Evolutionary conservation across 208 protist genomes (phyloP).

Genomic region (Phytomonas sp.): DNA sequence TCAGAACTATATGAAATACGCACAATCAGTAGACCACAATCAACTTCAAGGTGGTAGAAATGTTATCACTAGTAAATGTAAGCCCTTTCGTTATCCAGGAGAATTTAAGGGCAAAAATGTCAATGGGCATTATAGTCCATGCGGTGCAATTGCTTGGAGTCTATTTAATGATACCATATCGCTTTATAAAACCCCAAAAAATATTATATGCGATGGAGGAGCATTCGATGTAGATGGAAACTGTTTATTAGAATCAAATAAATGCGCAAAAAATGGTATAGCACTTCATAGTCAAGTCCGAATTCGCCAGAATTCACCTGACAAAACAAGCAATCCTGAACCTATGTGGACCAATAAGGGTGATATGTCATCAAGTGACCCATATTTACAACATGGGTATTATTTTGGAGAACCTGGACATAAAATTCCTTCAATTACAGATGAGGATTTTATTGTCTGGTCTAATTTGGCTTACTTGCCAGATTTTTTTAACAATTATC

Average conservation of each 20-base stretch:
- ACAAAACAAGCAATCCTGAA: slow-evolving; percentile 18
- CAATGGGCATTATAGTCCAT: slow-evolving; percentile 87
- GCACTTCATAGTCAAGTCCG: slow-evolving; percentile 85
- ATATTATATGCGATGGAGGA: slow-evolving; percentile 73
- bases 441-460: slow-evolving; percentile 98
- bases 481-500: slow-evolving; percentile 94
- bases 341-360: slow-evolving; percentile 32
- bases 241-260: slow-evolving; percentile 19
- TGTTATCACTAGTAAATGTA: slow-evolving; percentile 16
- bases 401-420: slow-evolving; percentile 80
- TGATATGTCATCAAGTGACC: slow-evolving; percentile 31
- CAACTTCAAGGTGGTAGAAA: slow-evolving; percentile 48
- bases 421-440: slow-evolving; percentile 53
- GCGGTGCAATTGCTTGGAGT: slow-evolving; percentile 93
- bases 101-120: slow-evolving; percentile 25
- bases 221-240: slow-evolving; percentile 39
- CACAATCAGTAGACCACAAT: slow-evolving; percentile 32
- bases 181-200: slow-evolving; percentile 34
- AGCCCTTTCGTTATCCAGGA: slow-evolving; percentile 62
- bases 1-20: slow-evolving; percentile 96
- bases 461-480: slow-evolving; percentile 91
- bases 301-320: slow-evolving; percentile 67
- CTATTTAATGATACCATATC: slow-evolving; percentile 96
- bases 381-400: slow-evolving; percentile 64
- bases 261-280: slow-evolving; percentile 89